Percentiles rank a stretch among this genome's conserved stretches.
Evolutionary conservation across 192 early-diverging fungal species (phyloP).

Genomic region (Umbelopsis vinacea): DNA sequence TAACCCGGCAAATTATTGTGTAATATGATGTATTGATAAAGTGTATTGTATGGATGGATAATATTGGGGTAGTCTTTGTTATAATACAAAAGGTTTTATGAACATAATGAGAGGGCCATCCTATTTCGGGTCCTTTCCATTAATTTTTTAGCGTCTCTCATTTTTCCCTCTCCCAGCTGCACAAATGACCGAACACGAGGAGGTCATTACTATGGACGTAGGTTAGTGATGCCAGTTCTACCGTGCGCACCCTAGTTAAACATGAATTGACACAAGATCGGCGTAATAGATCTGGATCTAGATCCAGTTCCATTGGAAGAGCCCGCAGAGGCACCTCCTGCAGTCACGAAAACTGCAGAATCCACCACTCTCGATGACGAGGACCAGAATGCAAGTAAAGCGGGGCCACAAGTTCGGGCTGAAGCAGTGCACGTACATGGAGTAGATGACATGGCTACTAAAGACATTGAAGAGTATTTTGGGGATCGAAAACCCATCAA

Average conservation of each 20-base stretch:
- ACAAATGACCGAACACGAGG: conserved; percentile 1
- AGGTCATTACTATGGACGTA: conserved; percentile 18
- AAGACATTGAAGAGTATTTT: conserved; percentile 51
- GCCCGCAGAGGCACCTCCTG: too few relatives aligned
- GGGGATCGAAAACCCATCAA: conserved; percentile 37
- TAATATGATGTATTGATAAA: neutral
- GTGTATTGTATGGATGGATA: neutral
- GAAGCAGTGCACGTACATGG: conserved; percentile 48
- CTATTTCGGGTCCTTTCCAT: too few relatives aligned
- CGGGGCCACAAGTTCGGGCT: neutral
- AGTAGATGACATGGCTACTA: conserved; percentile 52
- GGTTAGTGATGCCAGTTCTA: neutral
- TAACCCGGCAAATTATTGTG: neutral
- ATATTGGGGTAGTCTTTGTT: too few relatives aligned
- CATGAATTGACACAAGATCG: neutral
- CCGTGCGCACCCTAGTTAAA: too few relatives aligned
- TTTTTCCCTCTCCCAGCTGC: neutral
- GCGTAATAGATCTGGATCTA: neutral
- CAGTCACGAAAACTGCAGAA: too few relatives aligned
- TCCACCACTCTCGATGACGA: neutral
- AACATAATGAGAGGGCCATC: too few relatives aligned
- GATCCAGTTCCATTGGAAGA: neutral
- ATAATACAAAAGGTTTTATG: too few relatives aligned
- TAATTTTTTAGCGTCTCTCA: neutral
- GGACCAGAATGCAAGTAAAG: neutral